A percentile compares a stretch with the other conserved stretches of the same genome.
Conservation (phyloP, 306 rosid species). For the Fagus crenata region DNA sequence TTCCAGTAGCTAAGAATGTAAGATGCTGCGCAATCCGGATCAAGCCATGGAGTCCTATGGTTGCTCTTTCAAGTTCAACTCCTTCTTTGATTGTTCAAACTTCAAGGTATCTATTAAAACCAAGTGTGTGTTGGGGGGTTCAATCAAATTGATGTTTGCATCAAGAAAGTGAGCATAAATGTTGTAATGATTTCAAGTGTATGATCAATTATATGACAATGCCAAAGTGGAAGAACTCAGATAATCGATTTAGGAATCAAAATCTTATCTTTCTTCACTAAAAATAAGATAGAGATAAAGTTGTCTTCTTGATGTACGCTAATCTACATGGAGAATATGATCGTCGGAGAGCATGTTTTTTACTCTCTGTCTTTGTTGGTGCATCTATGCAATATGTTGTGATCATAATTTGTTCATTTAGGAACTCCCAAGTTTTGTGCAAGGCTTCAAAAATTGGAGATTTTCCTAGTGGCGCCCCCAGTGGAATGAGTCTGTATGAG, state of each 20-base stretch:
- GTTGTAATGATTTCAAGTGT: not conserved
- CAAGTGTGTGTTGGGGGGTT: not conserved
- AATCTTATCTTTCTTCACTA: not conserved
- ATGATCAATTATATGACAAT: not conserved
- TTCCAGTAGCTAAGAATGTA: conserved; percentile 41
- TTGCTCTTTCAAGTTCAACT: conserved; percentile 30
- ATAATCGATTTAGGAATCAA: conserved; percentile 2
- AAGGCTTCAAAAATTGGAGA: conserved; percentile 63
- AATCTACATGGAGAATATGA: conserved; percentile 1
- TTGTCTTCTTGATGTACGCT: not conserved
- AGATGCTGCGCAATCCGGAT: conserved; percentile 41
- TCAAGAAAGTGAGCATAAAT: not conserved
- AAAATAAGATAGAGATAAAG: not conserved
- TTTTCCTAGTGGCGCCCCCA: conserved; percentile 42
- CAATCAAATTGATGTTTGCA: not conserved
- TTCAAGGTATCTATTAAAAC: conserved; percentile 47
- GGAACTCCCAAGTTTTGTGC: conserved; percentile 60
- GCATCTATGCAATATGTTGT: conserved; percentile 9
- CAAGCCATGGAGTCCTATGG: conserved; percentile 40
- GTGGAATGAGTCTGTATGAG: conserved; percentile 60
- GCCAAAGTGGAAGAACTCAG: not conserved
- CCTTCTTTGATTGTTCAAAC: conserved; percentile 19
- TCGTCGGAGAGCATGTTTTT: not conserved
- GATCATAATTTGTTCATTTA: conserved; percentile 25
- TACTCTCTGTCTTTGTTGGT: conserved; percentile 9